A percentile compares a stretch with the other conserved stretches of the same genome.
Conservation (phyloP, 805 yeast species). For the Wickerhamiella occidentalis region DNA sequence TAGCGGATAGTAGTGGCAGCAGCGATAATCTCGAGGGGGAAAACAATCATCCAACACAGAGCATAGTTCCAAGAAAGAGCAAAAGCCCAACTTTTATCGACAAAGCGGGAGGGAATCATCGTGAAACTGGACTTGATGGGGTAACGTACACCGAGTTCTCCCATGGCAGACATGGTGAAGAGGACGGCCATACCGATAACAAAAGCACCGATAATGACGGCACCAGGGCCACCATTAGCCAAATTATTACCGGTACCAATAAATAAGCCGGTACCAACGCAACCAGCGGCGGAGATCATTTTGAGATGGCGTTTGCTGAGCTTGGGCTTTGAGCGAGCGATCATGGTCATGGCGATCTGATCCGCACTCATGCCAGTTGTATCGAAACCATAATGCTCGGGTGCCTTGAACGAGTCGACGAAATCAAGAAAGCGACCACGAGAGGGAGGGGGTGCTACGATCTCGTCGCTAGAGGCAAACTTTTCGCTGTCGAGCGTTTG, state of each 20-base stretch:
- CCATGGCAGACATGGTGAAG: slow-evolving; percentile 54
- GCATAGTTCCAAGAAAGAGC: slow-evolving; percentile 55
- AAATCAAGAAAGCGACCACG: slow-evolving; percentile 6
- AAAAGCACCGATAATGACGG: slow-evolving; percentile 48
- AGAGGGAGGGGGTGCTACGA: background rate
- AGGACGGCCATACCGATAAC: slow-evolving; percentile 61
- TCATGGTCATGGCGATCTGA: slow-evolving; percentile 21
- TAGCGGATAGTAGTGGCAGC: slow-evolving; percentile 43
- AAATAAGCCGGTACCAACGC: slow-evolving; percentile 68
- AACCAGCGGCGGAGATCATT: slow-evolving; percentile 75
- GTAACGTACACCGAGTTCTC: slow-evolving; percentile 56
- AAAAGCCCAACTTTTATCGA: slow-evolving; percentile 55
- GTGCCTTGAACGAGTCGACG: slow-evolving; percentile 15
- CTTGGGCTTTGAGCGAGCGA: slow-evolving; percentile 33
- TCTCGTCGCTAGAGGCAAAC: slow-evolving; percentile 1
- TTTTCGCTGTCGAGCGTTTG: background rate
- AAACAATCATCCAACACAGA: slow-evolving; percentile 42
- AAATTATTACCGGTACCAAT: slow-evolving; percentile 67
- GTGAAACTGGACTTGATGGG: slow-evolving; percentile 58
- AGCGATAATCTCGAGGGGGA: slow-evolving; percentile 56
- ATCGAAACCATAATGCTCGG: slow-evolving; percentile 17
- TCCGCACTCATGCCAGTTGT: slow-evolving; percentile 17
- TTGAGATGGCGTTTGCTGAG: slow-evolving; percentile 39
- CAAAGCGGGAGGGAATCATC: slow-evolving; percentile 50
- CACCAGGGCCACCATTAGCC: slow-evolving; percentile 52